Base-by-base conservation (phyloP, 2,329 filamentous ascomycete genomes). In the Sarocladium brachiariae region DNA sequence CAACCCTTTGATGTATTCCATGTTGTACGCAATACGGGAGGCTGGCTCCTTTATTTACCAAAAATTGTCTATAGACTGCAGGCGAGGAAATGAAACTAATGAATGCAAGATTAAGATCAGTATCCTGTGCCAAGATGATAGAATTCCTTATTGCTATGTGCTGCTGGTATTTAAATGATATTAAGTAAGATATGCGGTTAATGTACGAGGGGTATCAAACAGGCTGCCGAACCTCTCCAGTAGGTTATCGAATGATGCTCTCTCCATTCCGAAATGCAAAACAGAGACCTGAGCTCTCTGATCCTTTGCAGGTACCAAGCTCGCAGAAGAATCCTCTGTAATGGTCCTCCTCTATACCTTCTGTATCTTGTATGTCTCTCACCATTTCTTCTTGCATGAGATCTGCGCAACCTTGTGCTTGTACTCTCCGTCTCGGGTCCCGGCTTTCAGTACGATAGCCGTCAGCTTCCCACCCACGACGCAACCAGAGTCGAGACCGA, bases 401-500 rank as follows among this genome's bases (percentile, higher is more conserved):
- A 76, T 70, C 59, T 75, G 72, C 19, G 69, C 60, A 16, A 70
- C 60, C 9, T 58, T 59, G 43, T 73, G 65, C 47, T 57, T 63
- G 49, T 71, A 65, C 7, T 57, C 58, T 6, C 62, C 64, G 5
- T 60, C 57, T 2, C 60, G 51, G 4, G 57, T 62, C 8, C 21
- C 25, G 2, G 69, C 78, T 58, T 86, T 79, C 31, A 96, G 79
- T 2, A 96, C 74, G 52, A 96, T 66, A 1, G 87, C 91, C 1
- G 86, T 89, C 56, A 99, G 71, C 55, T 81, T 74, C 1, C 83
- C 83, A 10, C 90, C 91, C 55, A 78, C 80, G 2, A 89, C 82
- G 64, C 93, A 97, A 0, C 83, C 85, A 1, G 86, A 87, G 66
- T 97, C 93, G 43, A 97, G 72, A 0, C 93, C 93, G 61, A 90